phyloP scores from a whole-genome alignment of 2,329 filamentous ascomycete genomes.

The Corynespora cassiicola region DNA sequence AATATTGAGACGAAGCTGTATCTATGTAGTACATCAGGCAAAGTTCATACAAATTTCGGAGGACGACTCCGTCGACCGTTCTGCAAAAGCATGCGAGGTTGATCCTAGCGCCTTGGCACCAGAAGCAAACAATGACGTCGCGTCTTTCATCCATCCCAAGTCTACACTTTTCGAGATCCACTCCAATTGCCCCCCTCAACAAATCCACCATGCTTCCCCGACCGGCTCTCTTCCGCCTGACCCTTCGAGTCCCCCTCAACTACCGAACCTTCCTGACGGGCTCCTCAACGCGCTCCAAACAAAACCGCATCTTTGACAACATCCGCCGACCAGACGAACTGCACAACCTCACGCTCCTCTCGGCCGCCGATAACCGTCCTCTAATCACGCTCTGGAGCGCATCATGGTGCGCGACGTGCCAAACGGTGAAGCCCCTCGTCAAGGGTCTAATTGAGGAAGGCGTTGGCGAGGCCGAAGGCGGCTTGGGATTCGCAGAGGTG shows the following conservation, averaged over 20 bases:
- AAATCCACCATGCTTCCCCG: conserved; percentile 15
- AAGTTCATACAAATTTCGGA: no score
- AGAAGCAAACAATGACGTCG: conserved; percentile 8
- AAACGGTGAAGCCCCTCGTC: conserved; percentile 51
- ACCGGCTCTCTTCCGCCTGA: not conserved
- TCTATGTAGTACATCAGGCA: no score
- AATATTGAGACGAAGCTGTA: no score
- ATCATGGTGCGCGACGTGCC: conserved; percentile 55
- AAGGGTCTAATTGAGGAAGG: conserved; percentile 52
- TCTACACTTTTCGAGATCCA: not conserved
- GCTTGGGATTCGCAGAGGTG: conserved; percentile 56
- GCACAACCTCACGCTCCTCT: conserved; percentile 55
- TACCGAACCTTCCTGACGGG: conserved; percentile 9
- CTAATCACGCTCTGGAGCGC: conserved; percentile 60
- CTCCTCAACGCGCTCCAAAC: conserved; percentile 10
- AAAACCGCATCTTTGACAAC: conserved; percentile 46
- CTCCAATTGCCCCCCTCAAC: conserved; percentile 1
- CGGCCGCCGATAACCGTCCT: conserved; percentile 50
- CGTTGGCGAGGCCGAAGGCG: conserved; percentile 52
- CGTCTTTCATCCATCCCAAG: conserved; percentile 1
- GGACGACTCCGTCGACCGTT: not conserved
- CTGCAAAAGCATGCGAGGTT: not conserved
- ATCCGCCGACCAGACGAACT: conserved; percentile 56
- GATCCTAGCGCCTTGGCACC: conserved; percentile 8
- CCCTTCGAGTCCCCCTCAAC: conserved; percentile 3